phyloP scores from a whole-genome alignment of 352 stramenopile genomes.

The Saprolegnia parasitica region DNA sequence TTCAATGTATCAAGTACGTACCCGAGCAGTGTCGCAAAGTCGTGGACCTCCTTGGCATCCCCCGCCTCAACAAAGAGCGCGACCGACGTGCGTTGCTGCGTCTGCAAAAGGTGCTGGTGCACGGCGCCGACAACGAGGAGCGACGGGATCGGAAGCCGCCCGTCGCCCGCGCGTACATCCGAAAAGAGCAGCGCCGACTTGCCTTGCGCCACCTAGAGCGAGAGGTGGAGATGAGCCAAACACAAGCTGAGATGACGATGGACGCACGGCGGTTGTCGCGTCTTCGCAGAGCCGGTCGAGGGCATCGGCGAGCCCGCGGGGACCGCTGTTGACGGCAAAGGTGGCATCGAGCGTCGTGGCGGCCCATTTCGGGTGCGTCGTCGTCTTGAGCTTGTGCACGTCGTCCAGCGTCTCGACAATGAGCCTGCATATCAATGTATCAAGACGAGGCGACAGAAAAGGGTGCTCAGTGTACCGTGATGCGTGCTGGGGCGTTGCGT shows the following conservation, averaged over 20 bases:
- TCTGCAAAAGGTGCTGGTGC: constrained; percentile 94
- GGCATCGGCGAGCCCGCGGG: constrained; percentile 68
- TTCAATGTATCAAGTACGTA: neutral
- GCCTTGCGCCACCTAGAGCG: constrained; percentile 37
- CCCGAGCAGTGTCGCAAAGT: constrained; percentile 91
- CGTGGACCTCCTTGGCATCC: constrained; percentile 95
- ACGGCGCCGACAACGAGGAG: constrained; percentile 93
- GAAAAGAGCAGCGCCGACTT: constrained; percentile 86
- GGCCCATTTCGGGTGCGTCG: constrained; percentile 52
- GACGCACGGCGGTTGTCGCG: constrained; percentile 86
- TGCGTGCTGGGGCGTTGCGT: constrained; percentile 65
- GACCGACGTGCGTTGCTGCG: constrained; percentile 84
- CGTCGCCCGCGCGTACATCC: constrained; percentile 84
- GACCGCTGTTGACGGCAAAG: constrained; percentile 51
- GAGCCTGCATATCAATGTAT: constrained; percentile 38
- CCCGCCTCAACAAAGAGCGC: constrained; percentile 92
- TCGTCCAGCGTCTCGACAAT: constrained; percentile 90
- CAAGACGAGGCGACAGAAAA: neutral
- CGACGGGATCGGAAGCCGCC: constrained; percentile 90
- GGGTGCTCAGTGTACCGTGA: constrained; percentile 36
- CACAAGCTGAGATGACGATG: neutral
- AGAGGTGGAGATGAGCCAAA: neutral
- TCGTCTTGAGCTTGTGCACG: constrained; percentile 90
- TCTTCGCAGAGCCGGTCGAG: constrained; percentile 92
- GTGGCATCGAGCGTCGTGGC: constrained; percentile 59